A percentile compares a stretch with the other conserved stretches of the same genome.
Evolutionary conservation across 2,329 filamentous ascomycete species (phyloP).

Genomic region (Fusarium napiforme): DNA sequence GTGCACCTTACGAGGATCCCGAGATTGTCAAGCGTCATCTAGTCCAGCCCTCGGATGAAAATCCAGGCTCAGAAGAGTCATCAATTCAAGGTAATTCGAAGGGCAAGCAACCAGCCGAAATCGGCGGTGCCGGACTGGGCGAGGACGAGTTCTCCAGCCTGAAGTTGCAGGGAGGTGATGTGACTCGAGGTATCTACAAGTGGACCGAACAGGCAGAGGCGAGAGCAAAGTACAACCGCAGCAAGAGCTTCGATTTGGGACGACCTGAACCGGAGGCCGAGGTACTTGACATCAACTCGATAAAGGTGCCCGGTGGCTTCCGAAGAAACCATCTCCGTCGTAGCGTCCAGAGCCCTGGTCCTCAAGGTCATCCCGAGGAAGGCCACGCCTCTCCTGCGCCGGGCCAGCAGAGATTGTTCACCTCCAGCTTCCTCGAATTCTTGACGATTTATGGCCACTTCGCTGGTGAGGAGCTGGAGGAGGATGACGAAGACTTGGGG

Average conservation of each 20-base stretch:
- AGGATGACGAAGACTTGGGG: slow-evolving; percentile 89
- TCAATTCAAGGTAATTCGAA: slow-evolving; percentile 58
- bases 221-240: slow-evolving; percentile 75
- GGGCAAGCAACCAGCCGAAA: slow-evolving; percentile 63
- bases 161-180: slow-evolving; percentile 91
- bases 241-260: slow-evolving; percentile 86
- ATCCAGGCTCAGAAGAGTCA: slow-evolving; percentile 59
- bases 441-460: slow-evolving; percentile 96
- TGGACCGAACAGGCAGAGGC: slow-evolving; percentile 92
- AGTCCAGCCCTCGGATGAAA: slow-evolving; percentile 72
- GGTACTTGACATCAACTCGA: slow-evolving; percentile 85
- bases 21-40: slow-evolving; percentile 92
- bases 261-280: slow-evolving; percentile 84
- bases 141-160: slow-evolving; percentile 94
- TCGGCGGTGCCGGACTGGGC: slow-evolving; percentile 54
- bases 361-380: slow-evolving; percentile 49
- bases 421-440: slow-evolving; percentile 95
- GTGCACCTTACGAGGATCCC: slow-evolving; percentile 82
- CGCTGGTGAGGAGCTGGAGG: slow-evolving; percentile 94
- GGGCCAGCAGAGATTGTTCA: slow-evolving; percentile 71
- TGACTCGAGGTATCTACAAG: slow-evolving; percentile 93
- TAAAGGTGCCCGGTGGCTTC: slow-evolving; percentile 94
- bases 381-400: slow-evolving; percentile 49
- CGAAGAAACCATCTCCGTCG: slow-evolving; percentile 88
- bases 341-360: slow-evolving; percentile 70